Conservation (phyloP, 2,329 filamentous ascomycete species). For the Dissoconium aciculare region DNA sequence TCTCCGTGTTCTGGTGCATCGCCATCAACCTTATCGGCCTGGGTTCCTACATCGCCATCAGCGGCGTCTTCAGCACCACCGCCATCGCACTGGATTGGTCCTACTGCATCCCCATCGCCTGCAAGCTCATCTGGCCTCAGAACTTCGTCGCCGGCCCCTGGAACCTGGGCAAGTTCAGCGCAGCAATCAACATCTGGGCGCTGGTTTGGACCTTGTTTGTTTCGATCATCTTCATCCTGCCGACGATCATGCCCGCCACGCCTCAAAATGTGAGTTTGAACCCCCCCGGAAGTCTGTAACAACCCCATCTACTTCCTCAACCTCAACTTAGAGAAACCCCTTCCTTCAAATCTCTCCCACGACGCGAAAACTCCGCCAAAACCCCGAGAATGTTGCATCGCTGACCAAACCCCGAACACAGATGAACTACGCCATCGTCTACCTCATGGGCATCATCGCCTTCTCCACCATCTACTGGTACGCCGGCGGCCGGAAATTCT, state of each 20-base stretch:
- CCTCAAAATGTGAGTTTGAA: conserved; percentile 29
- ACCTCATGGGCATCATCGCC: conserved; percentile 33
- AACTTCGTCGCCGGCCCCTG: conserved; percentile 38
- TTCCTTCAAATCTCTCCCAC: no score
- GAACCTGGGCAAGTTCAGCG: conserved; percentile 33
- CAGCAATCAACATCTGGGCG: conserved; percentile 34
- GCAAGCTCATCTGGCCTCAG: conserved; percentile 35
- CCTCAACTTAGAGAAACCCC: background rate
- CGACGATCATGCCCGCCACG: conserved; percentile 33
- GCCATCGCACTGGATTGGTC: conserved; percentile 42
- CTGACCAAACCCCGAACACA: conserved; percentile 13
- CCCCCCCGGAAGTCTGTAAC: background rate
- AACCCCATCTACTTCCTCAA: background rate
- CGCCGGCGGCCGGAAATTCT: conserved; percentile 31
- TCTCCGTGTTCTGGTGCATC: conserved; percentile 40
- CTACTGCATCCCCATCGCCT: conserved; percentile 42
- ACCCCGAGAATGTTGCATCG: no score
- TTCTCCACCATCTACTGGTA: conserved; percentile 35
- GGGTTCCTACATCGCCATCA: conserved; percentile 39
- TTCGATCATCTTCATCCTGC: conserved; percentile 40
- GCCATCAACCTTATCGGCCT: conserved; percentile 45
- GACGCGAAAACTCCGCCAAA: no score
- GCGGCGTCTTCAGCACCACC: conserved; percentile 40
- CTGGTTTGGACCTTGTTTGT: conserved; percentile 40
- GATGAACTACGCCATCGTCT: conserved; percentile 44